Conservation (phyloP, 2,329 filamentous ascomycete species). For the Aschersonia sp. region DNA sequence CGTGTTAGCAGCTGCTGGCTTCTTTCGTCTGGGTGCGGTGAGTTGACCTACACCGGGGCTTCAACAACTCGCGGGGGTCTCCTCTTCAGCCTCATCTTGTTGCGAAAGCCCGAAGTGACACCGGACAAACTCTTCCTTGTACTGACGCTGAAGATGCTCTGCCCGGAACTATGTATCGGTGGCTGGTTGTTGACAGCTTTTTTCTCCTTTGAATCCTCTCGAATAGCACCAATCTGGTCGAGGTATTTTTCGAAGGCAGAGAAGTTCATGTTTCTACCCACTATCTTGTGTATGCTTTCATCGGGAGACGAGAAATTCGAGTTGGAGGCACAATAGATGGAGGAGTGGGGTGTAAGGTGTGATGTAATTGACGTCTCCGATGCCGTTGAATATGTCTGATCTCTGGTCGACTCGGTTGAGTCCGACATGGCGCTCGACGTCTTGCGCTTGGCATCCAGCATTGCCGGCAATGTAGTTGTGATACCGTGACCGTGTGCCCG, state of each 20-base stretch:
- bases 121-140: constrained; percentile 30
- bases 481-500: constrained; percentile 22
- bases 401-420: constrained; percentile 25
- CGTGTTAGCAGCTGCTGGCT: neutral
- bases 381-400: constrained; percentile 28
- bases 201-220: constrained; percentile 18
- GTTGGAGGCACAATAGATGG: constrained; percentile 16
- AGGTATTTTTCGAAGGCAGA: constrained; percentile 38
- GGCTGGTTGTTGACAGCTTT: constrained; percentile 20
- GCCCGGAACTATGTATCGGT: constrained; percentile 15
- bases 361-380: constrained; percentile 27
- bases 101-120: constrained; percentile 28
- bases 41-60: constrained; percentile 16
- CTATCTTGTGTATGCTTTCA: constrained; percentile 5
- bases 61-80: constrained; percentile 19
- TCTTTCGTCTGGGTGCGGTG: neutral
- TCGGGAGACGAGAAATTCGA: constrained; percentile 5
- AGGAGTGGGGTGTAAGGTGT: constrained; percentile 27
- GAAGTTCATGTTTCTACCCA: constrained; percentile 29
- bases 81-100: constrained; percentile 26
- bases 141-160: constrained; percentile 28
- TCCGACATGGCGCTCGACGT: constrained; percentile 26
- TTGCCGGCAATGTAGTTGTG: constrained; percentile 10
- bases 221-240: constrained; percentile 25
- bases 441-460: constrained; percentile 18